Evolutionary conservation across 176 grass and related monocot species (phyloP), one percentile per base, ranked within the genome.

Genomic region (Chrysopogon serrulatus): DNA sequence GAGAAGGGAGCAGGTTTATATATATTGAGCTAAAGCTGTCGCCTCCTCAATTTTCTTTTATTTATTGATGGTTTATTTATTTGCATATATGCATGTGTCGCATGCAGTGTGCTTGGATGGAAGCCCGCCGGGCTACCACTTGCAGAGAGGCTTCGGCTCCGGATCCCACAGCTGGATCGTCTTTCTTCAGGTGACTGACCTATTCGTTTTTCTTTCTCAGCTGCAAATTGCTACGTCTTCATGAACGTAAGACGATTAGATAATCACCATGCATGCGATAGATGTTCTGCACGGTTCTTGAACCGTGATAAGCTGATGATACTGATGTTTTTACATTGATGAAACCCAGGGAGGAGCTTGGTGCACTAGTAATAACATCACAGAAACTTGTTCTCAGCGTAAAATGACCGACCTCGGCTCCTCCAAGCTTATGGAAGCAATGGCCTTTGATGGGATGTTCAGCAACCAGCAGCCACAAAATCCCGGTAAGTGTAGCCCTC

Each of bases 41-140:
- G 6, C 65, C 33, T 67, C 33, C 16, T 21, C 21, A n/a, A 19
- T 35, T 66, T 67, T 37, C 18, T 10, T 67, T 14, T 4, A 12
- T 37, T 67, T 1, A 1, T 67, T 67, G 65, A 68, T 21, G 33
- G 7, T 65, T 17, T 65, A 16, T 54, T 54, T 54, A 54, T 36
- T 40, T 41, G n/a, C n/a, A 16, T 8, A 1, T 14, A 11, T 41
- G 35, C 36, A 36, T 21, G 64, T 1, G 17, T 77, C 87, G 16
- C 1, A 19, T 87, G 43, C 76, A 92, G 94, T 94, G 83, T 92
- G 94, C 76, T 90, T 97, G 85, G 94, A 97, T 63, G 92, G 88
- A 21, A 93, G 81, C 59, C 83, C 87, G 28, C 89, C 94, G 0
- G 91, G 74, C 1, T 93, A 97, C 79, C 91, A 96, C 88, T 68